Evolutionary conservation across 2,329 filamentous ascomycete species (phyloP).

Genomic region (Diatrype stigma): DNA sequence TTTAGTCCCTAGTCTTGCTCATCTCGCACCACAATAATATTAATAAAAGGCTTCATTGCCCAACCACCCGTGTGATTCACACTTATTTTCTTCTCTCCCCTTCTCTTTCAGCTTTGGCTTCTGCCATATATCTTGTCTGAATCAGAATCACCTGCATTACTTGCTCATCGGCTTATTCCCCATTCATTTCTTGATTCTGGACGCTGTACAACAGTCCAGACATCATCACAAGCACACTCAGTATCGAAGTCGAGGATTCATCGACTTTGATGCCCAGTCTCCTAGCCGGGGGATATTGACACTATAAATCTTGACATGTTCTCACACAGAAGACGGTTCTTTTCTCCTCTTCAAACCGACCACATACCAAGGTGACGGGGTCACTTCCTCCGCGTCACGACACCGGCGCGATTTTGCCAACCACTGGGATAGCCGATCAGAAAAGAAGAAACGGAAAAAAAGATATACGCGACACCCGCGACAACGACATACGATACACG

Average conservation of each 20-base stretch:
- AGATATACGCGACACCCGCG: too few species aligned
- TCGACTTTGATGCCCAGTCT: constrained; percentile 36
- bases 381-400: constrained; percentile 44
- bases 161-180: constrained; percentile 2
- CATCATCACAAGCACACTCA: constrained; percentile 27
- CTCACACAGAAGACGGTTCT: constrained; percentile 49
- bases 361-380: constrained; percentile 59
- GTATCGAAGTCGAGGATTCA: constrained; percentile 28
- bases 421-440: constrained; percentile 7
- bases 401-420: constrained; percentile 34
- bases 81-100: constrained; percentile 10
- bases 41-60: constrained; percentile 23
- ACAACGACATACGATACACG: constrained; percentile 4
- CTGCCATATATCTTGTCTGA: constrained; percentile 23
- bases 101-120: constrained; percentile 28
- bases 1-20: background rate
- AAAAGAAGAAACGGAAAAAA: too few species aligned
- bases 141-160: constrained; percentile 9
- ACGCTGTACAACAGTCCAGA: constrained; percentile 35
- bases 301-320: constrained; percentile 48
- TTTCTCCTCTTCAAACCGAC: constrained; percentile 54
- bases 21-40: constrained; percentile 11
- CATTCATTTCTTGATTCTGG: constrained; percentile 26
- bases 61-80: constrained; percentile 13
- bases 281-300: constrained; percentile 33